phyloP scores from a whole-genome alignment of 2,329 filamentous ascomycete species.

The Neonectria hederae region DNA sequence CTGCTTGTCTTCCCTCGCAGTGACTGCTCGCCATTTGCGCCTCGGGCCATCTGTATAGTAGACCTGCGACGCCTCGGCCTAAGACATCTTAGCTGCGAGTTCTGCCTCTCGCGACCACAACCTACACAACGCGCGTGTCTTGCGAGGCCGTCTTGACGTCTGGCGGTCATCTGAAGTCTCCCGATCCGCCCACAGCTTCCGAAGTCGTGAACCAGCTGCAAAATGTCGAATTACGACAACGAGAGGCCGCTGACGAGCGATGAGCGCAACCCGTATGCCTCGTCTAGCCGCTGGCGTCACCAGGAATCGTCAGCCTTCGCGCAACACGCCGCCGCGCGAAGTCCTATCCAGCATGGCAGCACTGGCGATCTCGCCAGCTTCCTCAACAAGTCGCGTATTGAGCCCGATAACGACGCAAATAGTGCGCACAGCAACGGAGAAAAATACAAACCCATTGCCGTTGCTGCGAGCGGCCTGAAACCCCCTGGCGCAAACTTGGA shows the following conservation, averaged over 20 bases:
- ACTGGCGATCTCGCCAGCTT: conserved; percentile 65
- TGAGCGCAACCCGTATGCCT: conserved; percentile 63
- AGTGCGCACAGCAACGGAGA: conserved; percentile 45
- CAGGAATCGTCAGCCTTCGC: conserved; percentile 68
- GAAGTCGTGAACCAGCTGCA: conserved; percentile 11
- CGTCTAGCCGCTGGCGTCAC: conserved; percentile 68
- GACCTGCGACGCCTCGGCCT: conserved; percentile 4
- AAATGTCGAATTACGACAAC: conserved; percentile 37
- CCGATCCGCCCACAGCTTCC: not conserved
- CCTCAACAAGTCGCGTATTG: conserved; percentile 63
- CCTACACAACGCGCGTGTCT: conserved; percentile 13
- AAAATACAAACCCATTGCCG: conserved; percentile 60
- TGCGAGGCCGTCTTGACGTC: not conserved
- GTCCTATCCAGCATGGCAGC: conserved; percentile 48
- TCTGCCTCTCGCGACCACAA: conserved; percentile 20
- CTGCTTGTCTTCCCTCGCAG: not conserved
- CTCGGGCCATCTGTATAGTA: not conserved
- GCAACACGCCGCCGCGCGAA: conserved; percentile 55
- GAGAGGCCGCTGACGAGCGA: conserved; percentile 42
- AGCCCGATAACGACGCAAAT: conserved; percentile 46
- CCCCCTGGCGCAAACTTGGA: conserved; percentile 26
- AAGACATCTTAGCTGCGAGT: conserved; percentile 21
- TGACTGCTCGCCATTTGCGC: not conserved
- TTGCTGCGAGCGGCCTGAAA: conserved; percentile 47
- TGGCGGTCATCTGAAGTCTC: not conserved